A percentile compares a stretch with the other conserved stretches of the same genome.
These are phyloP conservation scores for Rasamsonia emersonii DNA, from an alignment of 2,329 filamentous ascomycete genomes.

Conservation along the genomic window DNA sequence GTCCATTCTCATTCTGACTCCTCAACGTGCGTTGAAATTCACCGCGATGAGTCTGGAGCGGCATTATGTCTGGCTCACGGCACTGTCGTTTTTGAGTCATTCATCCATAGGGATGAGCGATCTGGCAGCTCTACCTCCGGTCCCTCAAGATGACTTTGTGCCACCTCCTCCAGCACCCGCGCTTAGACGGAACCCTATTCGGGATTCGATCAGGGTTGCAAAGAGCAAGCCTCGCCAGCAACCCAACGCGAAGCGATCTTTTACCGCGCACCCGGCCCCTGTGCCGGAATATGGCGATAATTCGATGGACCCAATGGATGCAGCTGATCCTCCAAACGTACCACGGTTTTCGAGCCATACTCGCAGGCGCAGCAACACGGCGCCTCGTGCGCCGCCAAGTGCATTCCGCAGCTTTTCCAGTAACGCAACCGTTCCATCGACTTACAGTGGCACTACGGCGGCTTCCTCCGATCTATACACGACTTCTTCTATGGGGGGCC, in stretches of 20 bases:
- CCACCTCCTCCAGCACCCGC: conserved; percentile 39
- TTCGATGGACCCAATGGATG: conserved; percentile 30
- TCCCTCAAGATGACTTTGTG: conserved; percentile 33
- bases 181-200: conserved; percentile 54
- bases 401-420: conserved; percentile 72
- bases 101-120: conserved; percentile 75
- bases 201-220: conserved; percentile 82
- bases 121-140: conserved; percentile 51
- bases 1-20: conserved; percentile 90
- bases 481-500: conserved; percentile 22
- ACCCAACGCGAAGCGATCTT: conserved; percentile 32
- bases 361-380: conserved; percentile 84
- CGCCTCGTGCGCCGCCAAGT: conserved; percentile 59
- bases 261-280: conserved; percentile 22
- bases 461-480: conserved; percentile 53
- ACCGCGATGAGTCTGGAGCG: conserved; percentile 75
- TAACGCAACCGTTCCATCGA: conserved; percentile 29
- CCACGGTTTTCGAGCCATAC: conserved; percentile 55
- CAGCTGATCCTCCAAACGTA: conserved; percentile 44
- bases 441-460: conserved; percentile 47
- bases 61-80: conserved; percentile 91
- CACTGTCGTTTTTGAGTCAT: conserved; percentile 88
- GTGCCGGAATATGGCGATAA: conserved; percentile 24
- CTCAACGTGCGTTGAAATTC: conserved; percentile 89
- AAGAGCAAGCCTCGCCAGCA: conserved; percentile 56